phyloP scores from a whole-genome alignment of 2,329 filamentous ascomycete genomes.

The Aspergillus ibericus region DNA sequence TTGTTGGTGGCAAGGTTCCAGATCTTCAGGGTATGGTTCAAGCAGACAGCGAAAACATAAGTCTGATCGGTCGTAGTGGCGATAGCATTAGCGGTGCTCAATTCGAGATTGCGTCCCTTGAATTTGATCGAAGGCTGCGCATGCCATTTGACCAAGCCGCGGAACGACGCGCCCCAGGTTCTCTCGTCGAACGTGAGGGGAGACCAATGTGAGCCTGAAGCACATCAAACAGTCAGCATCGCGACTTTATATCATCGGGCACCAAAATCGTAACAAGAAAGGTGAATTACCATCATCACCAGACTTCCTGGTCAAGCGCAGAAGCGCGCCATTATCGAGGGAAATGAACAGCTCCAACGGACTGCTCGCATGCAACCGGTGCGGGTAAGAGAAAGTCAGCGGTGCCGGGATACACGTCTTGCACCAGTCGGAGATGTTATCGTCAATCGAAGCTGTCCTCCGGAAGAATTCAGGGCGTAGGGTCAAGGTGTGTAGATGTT shows the following conservation, averaged over 20 bases:
- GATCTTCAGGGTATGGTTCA: slow-evolving; percentile 84
- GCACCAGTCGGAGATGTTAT: slow-evolving; percentile 72
- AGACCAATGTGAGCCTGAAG: slow-evolving; percentile 43
- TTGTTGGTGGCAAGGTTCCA: slow-evolving; percentile 86
- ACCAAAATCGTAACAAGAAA: background rate
- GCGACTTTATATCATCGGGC: background rate
- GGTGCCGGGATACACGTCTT: slow-evolving; percentile 72
- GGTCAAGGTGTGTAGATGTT: slow-evolving; percentile 79
- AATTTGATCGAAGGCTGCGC: slow-evolving; percentile 45
- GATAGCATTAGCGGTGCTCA: slow-evolving; percentile 47
- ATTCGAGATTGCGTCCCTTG: slow-evolving; percentile 43
- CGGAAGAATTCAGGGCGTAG: slow-evolving; percentile 80
- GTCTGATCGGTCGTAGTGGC: slow-evolving; percentile 48
- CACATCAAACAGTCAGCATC: slow-evolving; percentile 11
- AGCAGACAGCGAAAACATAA: slow-evolving; percentile 72
- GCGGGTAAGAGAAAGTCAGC: slow-evolving; percentile 74
- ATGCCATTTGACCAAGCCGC: slow-evolving; percentile 48
- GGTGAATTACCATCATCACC: slow-evolving; percentile 49
- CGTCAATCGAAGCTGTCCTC: slow-evolving; percentile 66
- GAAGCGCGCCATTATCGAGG: slow-evolving; percentile 47
- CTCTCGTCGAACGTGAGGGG: slow-evolving; percentile 50
- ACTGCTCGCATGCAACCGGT: slow-evolving; percentile 74
- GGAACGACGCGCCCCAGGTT: slow-evolving; percentile 50
- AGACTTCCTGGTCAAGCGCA: slow-evolving; percentile 67
- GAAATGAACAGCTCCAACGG: slow-evolving; percentile 75